A percentile compares a stretch with the other conserved stretches of the same genome.
Evolutionary conservation across 2,329 filamentous ascomycete genomes (phyloP).

Genomic region (Dactylellina haptotyla): DNA sequence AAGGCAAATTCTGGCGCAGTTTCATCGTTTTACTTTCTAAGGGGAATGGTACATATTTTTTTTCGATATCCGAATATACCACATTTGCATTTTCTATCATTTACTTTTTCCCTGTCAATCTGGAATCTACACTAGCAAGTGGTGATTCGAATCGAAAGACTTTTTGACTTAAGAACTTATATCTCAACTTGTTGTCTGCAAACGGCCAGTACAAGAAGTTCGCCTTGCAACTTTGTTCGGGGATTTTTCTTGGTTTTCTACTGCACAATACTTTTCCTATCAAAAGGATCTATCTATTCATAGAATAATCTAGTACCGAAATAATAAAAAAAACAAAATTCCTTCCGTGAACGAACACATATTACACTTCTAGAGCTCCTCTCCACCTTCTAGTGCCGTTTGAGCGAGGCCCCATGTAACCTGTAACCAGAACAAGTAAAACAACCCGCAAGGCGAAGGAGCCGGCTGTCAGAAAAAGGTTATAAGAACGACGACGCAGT

Average conservation of each 20-base stretch:
- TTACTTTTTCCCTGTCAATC: slow-evolving; percentile 12
- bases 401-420: slow-evolving; percentile 13
- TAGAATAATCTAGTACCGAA: slow-evolving; percentile 31
- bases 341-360: slow-evolving; percentile 49
- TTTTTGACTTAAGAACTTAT: slow-evolving; percentile 14
- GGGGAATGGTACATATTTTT: slow-evolving; percentile 52
- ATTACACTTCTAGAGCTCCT: slow-evolving; percentile 41
- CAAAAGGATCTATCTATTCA: slow-evolving; percentile 45
- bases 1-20: slow-evolving; percentile 44
- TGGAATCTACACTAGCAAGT: slow-evolving; percentile 23
- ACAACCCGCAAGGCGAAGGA: slow-evolving; percentile 53
- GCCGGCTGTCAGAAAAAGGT: slow-evolving; percentile 53
- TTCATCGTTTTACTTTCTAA: slow-evolving; percentile 22
- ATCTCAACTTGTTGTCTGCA: slow-evolving; percentile 39
- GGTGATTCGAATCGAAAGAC: slow-evolving; percentile 21
- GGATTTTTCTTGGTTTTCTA: slow-evolving; percentile 4
- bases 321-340: slow-evolving; percentile 18
- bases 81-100: slow-evolving; percentile 20
- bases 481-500: slow-evolving; percentile 31
- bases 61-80: slow-evolving; percentile 51
- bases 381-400: slow-evolving; percentile 24
- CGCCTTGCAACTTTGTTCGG: slow-evolving; percentile 31
- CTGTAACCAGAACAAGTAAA: slow-evolving; percentile 44
- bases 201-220: slow-evolving; percentile 40
- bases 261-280: slow-evolving; percentile 15